These are phyloP conservation scores for Neofusicoccum ribis DNA, from an alignment of 2,329 filamentous ascomycete genomes.

Conservation along the genomic window DNA sequence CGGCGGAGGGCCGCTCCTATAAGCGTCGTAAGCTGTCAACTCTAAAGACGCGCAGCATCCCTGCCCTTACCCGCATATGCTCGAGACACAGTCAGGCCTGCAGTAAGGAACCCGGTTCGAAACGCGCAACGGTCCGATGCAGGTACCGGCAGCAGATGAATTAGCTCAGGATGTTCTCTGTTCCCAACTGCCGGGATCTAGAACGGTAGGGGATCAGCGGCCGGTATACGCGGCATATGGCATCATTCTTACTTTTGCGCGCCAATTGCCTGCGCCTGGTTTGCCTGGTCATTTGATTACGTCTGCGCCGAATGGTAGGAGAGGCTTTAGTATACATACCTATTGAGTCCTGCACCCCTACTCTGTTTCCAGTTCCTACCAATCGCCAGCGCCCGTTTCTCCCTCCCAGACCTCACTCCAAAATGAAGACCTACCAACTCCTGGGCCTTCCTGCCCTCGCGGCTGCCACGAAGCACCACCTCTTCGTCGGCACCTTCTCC, in stretches of 20 bases:
- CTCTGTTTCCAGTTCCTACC: neutral
- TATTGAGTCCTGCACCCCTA: neutral
- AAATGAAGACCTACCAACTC: neutral
- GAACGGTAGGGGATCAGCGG: neutral
- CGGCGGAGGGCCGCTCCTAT: neutral
- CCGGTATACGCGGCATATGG: conserved; percentile 7
- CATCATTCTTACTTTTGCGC: neutral
- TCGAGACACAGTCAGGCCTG: neutral
- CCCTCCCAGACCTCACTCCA: neutral
- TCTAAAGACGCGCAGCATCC: too few species aligned
- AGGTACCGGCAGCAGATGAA: neutral
- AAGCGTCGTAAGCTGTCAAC: neutral
- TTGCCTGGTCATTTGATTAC: neutral
- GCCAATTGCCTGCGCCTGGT: neutral
- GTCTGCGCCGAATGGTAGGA: neutral
- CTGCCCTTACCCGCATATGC: neutral
- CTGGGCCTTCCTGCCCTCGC: conserved; percentile 3
- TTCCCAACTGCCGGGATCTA: neutral
- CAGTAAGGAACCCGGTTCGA: neutral
- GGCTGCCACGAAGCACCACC: conserved; percentile 12
- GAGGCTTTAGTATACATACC: neutral
- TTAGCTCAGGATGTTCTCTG: neutral
- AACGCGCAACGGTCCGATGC: neutral
- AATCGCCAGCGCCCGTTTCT: neutral
- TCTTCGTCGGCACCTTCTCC: conserved; percentile 19